These are phyloP conservation scores for Jacaranda copaia DNA, from an alignment of 257 asterid genomes.

Conservation along the genomic window DNA sequence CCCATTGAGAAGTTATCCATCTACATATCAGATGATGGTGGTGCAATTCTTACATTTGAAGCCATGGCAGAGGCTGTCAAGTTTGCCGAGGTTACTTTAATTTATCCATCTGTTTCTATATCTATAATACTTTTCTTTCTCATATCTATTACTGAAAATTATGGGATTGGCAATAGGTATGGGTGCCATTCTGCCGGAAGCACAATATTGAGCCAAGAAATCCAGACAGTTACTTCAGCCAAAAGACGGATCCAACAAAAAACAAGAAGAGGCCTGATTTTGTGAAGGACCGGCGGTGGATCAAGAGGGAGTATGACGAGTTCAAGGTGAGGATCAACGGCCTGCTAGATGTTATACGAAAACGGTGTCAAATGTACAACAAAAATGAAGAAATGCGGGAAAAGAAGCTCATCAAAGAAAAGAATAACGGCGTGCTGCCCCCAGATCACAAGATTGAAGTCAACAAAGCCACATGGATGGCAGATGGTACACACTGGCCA, in stretches of 20 bases:
- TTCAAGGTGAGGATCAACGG: constrained; percentile 96
- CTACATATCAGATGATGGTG: constrained; percentile 97
- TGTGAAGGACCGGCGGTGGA: constrained; percentile 96
- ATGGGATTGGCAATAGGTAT: constrained; percentile 46
- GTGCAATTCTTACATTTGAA: constrained; percentile 85
- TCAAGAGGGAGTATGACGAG: constrained; percentile 96
- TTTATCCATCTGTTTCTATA: too few species aligned
- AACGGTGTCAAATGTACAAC: constrained; percentile 78
- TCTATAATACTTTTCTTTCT: too few species aligned
- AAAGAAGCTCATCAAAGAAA: constrained; percentile 52
- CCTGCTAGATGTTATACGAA: constrained; percentile 71
- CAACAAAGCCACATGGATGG: constrained; percentile 91
- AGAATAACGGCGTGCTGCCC: constrained; percentile 55
- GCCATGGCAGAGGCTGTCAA: constrained; percentile 99
- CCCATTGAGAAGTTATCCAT: constrained; percentile 85
- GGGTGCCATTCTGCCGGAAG: constrained; percentile 98
- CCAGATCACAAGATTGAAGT: constrained; percentile 51
- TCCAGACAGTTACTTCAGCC: constrained; percentile 93
- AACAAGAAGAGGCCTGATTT: constrained; percentile 83
- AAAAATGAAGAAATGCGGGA: constrained; percentile 60
- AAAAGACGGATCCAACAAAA: constrained; percentile 81
- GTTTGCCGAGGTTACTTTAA: constrained; percentile 70
- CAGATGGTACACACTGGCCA: constrained; percentile 98
- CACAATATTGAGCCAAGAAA: constrained; percentile 92
- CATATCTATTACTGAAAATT: neutral